Evolutionary conservation across 805 yeast species (phyloP), one percentile per base, ranked within the genome.

Genomic region (Wickerhamiella occidentalis): DNA sequence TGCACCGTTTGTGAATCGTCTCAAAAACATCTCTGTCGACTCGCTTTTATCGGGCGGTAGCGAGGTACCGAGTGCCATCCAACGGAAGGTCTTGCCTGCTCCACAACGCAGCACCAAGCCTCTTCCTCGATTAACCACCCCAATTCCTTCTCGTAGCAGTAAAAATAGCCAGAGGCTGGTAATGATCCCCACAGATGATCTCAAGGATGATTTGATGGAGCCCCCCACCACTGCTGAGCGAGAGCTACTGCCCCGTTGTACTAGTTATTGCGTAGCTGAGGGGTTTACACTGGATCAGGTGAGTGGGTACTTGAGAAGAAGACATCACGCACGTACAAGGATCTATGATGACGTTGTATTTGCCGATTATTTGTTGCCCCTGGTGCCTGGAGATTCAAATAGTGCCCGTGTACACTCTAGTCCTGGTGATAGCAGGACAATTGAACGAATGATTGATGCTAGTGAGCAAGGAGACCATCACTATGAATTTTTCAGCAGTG

Each of bases 331-430:
- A 1, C 76, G 84, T 6, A 95, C 96, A 1, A 70, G 96, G 53
- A 62, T 83, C 26, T 90, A 90, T 58, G 96, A 90, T 64, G 96
- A 90, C 58, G 94, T 86, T n/a, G 66, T 92, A 21, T 90, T 88
- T 60, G 90, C 84, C 6, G 94, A 95, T 0, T 90, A 88, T 59
- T 75, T 86, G 25, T 68, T 90, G 36, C 98, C 97, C 0, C 69
- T 88, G 23, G 68, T 86, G 2, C 94, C 95, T 0, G 96, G 96
- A 2, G 59, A 63, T 42, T 62, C 56, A 66, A 38, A 71, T 51
- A 63, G 68, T 33, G 58, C 59, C 25, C 55, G 69, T n/a, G 59
- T 65, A 17, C 56, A 57, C 50, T 59, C 65, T 41, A 59, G 66
- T 28, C 58, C 62, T 6, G 64, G 68, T 12, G 69, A 68, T 36